A percentile compares a stretch with the other conserved stretches of the same genome.
These are phyloP conservation scores for Ceratocystis variospora DNA, from an alignment of 2,329 filamentous ascomycete genomes.

Conservation along the genomic window DNA sequence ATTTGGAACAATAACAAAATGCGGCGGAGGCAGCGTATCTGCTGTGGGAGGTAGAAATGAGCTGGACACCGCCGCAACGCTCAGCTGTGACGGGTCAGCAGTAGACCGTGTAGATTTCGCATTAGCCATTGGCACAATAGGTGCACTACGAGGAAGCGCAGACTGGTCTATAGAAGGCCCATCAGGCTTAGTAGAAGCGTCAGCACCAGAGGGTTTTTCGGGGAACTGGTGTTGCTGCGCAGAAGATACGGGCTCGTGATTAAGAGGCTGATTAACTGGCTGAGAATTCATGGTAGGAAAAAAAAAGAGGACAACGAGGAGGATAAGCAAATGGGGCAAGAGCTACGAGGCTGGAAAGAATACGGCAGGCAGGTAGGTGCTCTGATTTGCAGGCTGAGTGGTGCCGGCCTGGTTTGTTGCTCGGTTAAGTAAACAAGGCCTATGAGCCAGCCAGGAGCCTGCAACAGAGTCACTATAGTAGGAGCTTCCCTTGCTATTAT, in stretches of 20 bases:
- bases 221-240: not conserved
- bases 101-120: not conserved
- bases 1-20: not conserved
- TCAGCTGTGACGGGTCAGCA: not conserved
- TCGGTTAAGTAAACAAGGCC: not conserved
- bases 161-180: not conserved
- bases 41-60: not conserved
- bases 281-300: not conserved
- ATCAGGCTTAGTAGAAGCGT: not conserved
- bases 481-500: not conserved
- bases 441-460: not conserved
- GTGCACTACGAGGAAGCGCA: not conserved
- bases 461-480: not conserved
- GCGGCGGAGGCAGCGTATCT: not conserved
- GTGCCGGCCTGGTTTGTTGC: not conserved
- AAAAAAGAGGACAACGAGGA: not conserved
- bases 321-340: not conserved
- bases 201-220: not conserved
- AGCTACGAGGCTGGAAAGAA: not conserved
- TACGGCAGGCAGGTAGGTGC: not conserved
- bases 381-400: too few species aligned
- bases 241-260: not conserved
- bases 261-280: not conserved
- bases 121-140: conserved; percentile 1
- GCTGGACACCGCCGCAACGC: not conserved